These are phyloP conservation scores for Cytidiella melzeri DNA, from an alignment of 768 basidiomycete genomes.

Conservation along the genomic window DNA sequence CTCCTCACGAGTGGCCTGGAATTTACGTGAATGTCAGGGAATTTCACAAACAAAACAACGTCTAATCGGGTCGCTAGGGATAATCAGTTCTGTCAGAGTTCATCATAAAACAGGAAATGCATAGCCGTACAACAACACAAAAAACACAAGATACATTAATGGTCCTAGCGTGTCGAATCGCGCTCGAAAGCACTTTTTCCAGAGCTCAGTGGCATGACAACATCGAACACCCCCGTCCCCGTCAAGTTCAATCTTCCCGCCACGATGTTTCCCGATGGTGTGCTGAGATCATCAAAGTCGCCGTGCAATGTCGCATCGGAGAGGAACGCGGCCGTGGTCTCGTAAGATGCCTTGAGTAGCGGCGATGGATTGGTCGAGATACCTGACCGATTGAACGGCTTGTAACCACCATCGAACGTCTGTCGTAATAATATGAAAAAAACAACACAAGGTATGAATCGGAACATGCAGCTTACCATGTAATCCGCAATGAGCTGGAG, in stretches of 20 bases:
- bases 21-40: no score
- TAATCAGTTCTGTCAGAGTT: no score
- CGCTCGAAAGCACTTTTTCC: no score
- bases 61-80: no score
- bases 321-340: slow-evolving; percentile 90
- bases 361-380: slow-evolving; percentile 93
- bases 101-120: no score
- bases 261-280: slow-evolving; percentile 90
- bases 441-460: neutral
- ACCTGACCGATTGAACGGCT: slow-evolving; percentile 96
- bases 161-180: no score
- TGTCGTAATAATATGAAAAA: slow-evolving; percentile 26
- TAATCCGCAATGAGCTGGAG: slow-evolving; percentile 97
- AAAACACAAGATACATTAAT: no score
- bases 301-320: slow-evolving; percentile 90
- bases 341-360: slow-evolving; percentile 94
- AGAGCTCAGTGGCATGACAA: slow-evolving; percentile 49
- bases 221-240: slow-evolving; percentile 95
- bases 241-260: slow-evolving; percentile 78
- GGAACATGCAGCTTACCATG: slow-evolving; percentile 61
- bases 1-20: no score
- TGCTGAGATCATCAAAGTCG: slow-evolving; percentile 89
- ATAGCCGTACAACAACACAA: no score
- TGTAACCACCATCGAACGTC: slow-evolving; percentile 98
- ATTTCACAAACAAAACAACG: no score